Percentiles rank a stretch among this genome's conserved stretches.
Conservation (phyloP, 2,329 filamentous ascomycete genomes). For the Venturiaceae sp. region DNA sequence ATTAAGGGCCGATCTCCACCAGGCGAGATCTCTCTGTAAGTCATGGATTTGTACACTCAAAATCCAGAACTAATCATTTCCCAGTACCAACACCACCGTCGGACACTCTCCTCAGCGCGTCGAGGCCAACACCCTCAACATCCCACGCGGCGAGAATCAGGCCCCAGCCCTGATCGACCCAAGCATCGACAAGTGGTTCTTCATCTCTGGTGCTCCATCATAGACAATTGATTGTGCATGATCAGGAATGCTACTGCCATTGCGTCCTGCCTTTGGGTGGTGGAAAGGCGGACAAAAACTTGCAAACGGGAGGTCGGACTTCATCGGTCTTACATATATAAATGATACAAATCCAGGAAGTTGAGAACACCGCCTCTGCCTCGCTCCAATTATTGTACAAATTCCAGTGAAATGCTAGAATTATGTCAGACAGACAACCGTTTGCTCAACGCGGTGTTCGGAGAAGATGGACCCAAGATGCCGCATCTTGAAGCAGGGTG, state of each 20-base stretch:
- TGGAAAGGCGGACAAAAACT: neutral
- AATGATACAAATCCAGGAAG: neutral
- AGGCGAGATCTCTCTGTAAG: constrained; percentile 75
- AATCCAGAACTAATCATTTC: constrained; percentile 9
- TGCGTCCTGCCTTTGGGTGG: constrained; percentile 10
- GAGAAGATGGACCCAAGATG: too few relatives aligned
- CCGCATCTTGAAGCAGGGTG: too few relatives aligned
- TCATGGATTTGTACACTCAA: constrained; percentile 15
- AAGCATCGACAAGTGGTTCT: constrained; percentile 99
- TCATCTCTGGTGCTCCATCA: constrained; percentile 87
- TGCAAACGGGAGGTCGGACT: neutral
- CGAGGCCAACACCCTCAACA: constrained; percentile 58
- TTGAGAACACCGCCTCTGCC: neutral
- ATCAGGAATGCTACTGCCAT: constrained; percentile 21
- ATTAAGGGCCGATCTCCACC: constrained; percentile 79
- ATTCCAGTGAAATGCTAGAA: neutral
- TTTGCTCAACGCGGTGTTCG: too few relatives aligned
- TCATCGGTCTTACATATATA: neutral
- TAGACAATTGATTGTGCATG: neutral
- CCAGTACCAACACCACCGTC: constrained; percentile 74
- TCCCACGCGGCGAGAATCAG: constrained; percentile 73
- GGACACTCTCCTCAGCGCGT: constrained; percentile 64
- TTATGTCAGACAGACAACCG: too few relatives aligned
- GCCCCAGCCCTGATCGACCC: constrained; percentile 81
- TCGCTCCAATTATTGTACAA: neutral